Evolutionary conservation across 2,329 filamentous ascomycete species (phyloP), one percentile per base, ranked within the genome.

Genomic region (Penicillium sp.): DNA sequence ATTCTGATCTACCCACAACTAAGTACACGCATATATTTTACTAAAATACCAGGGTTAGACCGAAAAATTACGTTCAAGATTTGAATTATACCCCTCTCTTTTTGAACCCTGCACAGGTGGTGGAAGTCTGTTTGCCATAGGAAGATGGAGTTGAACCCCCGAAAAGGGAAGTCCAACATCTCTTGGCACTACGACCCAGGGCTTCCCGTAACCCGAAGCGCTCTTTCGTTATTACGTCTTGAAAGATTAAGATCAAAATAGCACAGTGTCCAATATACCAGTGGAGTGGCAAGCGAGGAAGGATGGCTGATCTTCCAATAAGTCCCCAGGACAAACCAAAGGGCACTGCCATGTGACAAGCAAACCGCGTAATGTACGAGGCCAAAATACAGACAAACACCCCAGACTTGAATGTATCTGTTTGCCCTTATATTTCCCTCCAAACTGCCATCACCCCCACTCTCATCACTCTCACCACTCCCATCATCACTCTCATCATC

Each of bases 81-180:
- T 4, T 6, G 1, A 13, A 15, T 2, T 1, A 31, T 6, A 13
- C 3, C 9, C 2, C 2, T 5, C 1, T 10, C 7, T 5, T 0
- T 10, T 8, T 10, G 1, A 33, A 33, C 2, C 4, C 0, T 5
- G 6, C 1, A 1, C 23, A 23, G 23, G 23, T 23, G 23, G 23
- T 23, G 13, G 29, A 23, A 25, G 6, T 10, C 9, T 15, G n/a
- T 15, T 23, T 35, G 9, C 17, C 15, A 8, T 7, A 35, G 0
- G 19, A 33, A 15, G 43, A 48, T 15, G 1, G 3, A 48, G 5
- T n/a, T 23, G 31, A 48, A 25, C 15, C 4, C 15, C 29, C 7
- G 1, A 10, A 31, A 50, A 19, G 2, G 12, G 37, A 13, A 15
- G 48, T 41, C 5, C 48, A 41, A 41, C 17, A 9, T 40, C 17